These are phyloP conservation scores for Claviceps monticola DNA, from an alignment of 2,329 filamentous ascomycete species.

Conservation along the genomic window DNA sequence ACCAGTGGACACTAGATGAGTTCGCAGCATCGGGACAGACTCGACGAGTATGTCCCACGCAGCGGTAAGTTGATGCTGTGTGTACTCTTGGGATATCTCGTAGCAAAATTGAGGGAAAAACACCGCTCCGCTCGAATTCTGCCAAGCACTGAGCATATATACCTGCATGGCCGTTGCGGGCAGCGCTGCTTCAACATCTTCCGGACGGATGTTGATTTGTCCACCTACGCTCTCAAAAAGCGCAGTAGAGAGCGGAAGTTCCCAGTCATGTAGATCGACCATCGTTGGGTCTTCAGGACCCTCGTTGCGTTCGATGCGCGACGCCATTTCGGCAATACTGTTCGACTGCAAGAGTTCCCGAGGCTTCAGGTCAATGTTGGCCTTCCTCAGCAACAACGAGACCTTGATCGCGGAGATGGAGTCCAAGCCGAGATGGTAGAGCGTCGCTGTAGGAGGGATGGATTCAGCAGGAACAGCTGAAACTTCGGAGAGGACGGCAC, in stretches of 20 bases:
- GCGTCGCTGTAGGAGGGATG: conserved; percentile 47
- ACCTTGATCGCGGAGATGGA: conserved; percentile 88
- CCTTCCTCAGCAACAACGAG: conserved; percentile 52
- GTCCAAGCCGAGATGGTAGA: conserved; percentile 80
- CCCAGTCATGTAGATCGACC: conserved; percentile 8
- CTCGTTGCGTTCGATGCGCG: conserved; percentile 5
- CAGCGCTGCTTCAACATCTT: conserved; percentile 41
- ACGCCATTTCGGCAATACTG: conserved; percentile 51
- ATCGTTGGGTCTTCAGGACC: background rate
- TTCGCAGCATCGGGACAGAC: conserved; percentile 52
- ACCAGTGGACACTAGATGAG: conserved; percentile 43
- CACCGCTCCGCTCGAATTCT: conserved; percentile 47
- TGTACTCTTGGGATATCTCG: conserved; percentile 26
- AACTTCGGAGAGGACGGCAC: conserved; percentile 37
- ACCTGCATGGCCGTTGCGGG: conserved; percentile 65
- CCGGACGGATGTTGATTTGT: conserved; percentile 23
- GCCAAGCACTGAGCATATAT: conserved; percentile 70
- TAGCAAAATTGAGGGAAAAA: conserved; percentile 68
- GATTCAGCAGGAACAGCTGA: conserved; percentile 44
- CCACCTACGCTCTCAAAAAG: conserved; percentile 21
- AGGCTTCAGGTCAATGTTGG: conserved; percentile 48
- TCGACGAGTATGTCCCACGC: conserved; percentile 50
- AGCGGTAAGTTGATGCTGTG: conserved; percentile 26
- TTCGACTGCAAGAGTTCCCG: conserved; percentile 55
- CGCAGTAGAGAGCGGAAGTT: conserved; percentile 24